Evolutionary conservation across 1,284 basidiomycete species (phyloP).

Genomic region (Heterobasidion irregulare): DNA sequence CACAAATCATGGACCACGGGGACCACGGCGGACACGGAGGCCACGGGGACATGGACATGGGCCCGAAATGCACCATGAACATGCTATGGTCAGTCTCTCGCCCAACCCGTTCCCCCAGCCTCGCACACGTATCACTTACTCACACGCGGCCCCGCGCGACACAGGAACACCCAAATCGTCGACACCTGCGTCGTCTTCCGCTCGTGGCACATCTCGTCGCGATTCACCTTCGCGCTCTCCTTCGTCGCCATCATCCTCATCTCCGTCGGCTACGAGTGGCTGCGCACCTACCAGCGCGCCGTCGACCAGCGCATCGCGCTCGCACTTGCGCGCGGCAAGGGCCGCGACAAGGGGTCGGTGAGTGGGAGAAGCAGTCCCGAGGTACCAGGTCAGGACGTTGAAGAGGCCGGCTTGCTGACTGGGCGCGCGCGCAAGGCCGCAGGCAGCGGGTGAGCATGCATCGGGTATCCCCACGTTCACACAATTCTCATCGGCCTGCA

Average conservation of each 20-base stretch:
- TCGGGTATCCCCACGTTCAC: not conserved
- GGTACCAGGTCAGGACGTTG: constrained; percentile 22
- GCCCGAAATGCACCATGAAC: constrained; percentile 48
- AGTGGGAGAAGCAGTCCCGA: constrained; percentile 37
- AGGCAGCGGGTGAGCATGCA: constrained; percentile 31
- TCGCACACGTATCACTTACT: not conserved
- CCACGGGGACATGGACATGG: constrained; percentile 42
- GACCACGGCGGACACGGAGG: constrained; percentile 40
- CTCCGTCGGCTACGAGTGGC: constrained; percentile 68
- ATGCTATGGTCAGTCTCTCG: constrained; percentile 52
- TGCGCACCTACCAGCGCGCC: constrained; percentile 49
- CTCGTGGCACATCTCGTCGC: constrained; percentile 64
- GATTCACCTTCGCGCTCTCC: constrained; percentile 47
- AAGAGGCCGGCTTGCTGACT: constrained; percentile 46
- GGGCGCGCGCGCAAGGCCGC: constrained; percentile 30
- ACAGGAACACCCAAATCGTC: constrained; percentile 65
- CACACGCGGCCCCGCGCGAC: not conserved
- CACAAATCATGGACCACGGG: constrained; percentile 5
- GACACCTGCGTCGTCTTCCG: constrained; percentile 72
- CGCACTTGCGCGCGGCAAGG: constrained; percentile 37
- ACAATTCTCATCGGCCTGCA: constrained; percentile 1
- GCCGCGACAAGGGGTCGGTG: constrained; percentile 21
- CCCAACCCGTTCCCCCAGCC: not conserved
- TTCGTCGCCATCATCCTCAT: constrained; percentile 54
- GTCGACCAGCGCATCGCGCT: constrained; percentile 52